Evolutionary conservation across 345 rosid species (phyloP).

Genomic region (Reutealis trisperma): DNA sequence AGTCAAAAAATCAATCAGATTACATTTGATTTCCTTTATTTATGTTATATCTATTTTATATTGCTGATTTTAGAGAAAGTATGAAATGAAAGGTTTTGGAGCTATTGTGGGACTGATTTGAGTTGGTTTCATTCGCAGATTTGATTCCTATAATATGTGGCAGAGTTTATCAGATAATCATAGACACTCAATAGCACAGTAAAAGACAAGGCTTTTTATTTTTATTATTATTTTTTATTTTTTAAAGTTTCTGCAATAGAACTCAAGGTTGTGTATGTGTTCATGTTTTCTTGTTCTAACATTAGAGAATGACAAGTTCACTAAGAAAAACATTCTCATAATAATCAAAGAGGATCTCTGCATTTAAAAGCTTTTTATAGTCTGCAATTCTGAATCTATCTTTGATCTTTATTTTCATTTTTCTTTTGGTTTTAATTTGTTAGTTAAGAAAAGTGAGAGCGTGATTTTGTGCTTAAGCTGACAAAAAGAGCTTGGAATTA

Average conservation of each 20-base stretch:
- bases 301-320: neutral
- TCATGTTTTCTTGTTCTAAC: neutral
- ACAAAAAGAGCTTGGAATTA: no score
- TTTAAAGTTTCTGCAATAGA: neutral
- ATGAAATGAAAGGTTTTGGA: neutral
- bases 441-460: no score
- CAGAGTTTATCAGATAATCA: neutral
- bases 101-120: neutral
- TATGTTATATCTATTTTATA: no score
- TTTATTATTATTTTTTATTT: no score
- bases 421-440: no score
- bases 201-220: neutral
- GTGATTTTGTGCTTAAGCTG: no score
- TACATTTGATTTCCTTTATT: no score
- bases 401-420: neutral
- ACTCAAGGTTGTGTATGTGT: neutral
- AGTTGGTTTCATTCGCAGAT: neutral
- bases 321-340: slow-evolving; percentile 4
- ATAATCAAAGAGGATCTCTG: slow-evolving; percentile 1
- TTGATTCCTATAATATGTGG: neutral
- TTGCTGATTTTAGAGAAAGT: neutral
- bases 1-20: no score
- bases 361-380: neutral
- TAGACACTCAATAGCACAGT: neutral
- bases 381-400: neutral